Conservation (phyloP, 2,329 filamentous ascomycete genomes). For the Ramichloridium luteum region DNA sequence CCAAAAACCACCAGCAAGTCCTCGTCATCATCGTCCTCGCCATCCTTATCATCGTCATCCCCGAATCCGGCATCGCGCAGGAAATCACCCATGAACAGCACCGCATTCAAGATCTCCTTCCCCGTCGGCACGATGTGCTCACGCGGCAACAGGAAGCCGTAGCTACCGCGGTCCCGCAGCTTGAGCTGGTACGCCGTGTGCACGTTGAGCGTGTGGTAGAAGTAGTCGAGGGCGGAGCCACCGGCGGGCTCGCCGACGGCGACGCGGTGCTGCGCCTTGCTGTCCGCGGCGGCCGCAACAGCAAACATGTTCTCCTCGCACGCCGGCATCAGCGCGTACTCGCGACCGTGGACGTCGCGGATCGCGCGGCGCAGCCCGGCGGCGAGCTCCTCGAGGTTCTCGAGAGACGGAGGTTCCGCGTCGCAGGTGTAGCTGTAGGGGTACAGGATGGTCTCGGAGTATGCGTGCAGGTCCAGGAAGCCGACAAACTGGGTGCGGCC, state of each 20-base stretch:
- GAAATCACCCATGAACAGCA: slow-evolving; percentile 75
- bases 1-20: too few relatives aligned
- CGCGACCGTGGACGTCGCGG: slow-evolving; percentile 57
- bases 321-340: slow-evolving; percentile 58
- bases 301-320: slow-evolving; percentile 63
- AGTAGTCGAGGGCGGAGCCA: slow-evolving; percentile 85
- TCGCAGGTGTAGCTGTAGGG: slow-evolving; percentile 81
- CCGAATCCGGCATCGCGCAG: slow-evolving; percentile 39
- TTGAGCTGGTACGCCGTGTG: slow-evolving; percentile 90
- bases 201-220: slow-evolving; percentile 76
- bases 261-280: slow-evolving; percentile 26
- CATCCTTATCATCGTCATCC: neutral
- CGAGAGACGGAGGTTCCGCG: slow-evolving; percentile 66
- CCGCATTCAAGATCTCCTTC: slow-evolving; percentile 70
- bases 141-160: slow-evolving; percentile 80
- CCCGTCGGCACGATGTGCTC: slow-evolving; percentile 72
- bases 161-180: slow-evolving; percentile 81
- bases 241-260: slow-evolving; percentile 60
- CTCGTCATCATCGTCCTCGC: too few relatives aligned
- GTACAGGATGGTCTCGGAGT: slow-evolving; percentile 88
- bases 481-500: slow-evolving; percentile 68
- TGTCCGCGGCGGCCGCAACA: slow-evolving; percentile 21
- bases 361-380: slow-evolving; percentile 83
- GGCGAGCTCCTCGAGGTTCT: slow-evolving; percentile 84
- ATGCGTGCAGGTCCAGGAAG: slow-evolving; percentile 83